Base-by-base conservation (phyloP, 2,329 filamentous ascomycete species). In the Scytalidium lignicola region DNA sequence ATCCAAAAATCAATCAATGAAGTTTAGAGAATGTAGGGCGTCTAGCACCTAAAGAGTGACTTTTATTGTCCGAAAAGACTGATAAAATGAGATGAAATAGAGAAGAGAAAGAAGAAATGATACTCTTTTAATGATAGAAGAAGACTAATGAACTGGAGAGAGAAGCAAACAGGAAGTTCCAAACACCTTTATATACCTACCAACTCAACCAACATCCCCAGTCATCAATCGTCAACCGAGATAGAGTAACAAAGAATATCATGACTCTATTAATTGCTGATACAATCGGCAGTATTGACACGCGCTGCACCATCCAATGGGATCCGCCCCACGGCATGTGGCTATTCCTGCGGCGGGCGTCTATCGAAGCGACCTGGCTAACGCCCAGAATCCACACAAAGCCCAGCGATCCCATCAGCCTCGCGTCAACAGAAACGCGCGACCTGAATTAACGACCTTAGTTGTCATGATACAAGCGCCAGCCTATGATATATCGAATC, bases 241-340 rank as follows among this genome's bases (percentile, higher is more conserved):
- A 44, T n/a, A 32, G 29, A 50, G n/a, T 48, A 53, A 41, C 42
- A 52, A 53, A 51, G 32, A 51, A 47, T 46, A 13, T 32, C 41
- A 48, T 56, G 56, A 59, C 53, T 63, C 60, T 63, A 63, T 58
- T 57, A 59, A 58, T 62, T 58, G 49, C 56, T 62, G 62, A 63
- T 58, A 63, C 62, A 59, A 44, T 44, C 43, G 51, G 47, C 37
- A 54, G 61, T 63, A 20, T 51, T 60, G 54, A 52, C 55, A 61
- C 47, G 45, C 62, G 62, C 62, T 64, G 58, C 41, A 44, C 26
- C 54, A 55, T 50, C 62, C 61, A 64, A 65, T 65, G 22, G 50
- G 56, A 58, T 32, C 28, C 13, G 37, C 46, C 23, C 51, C 52
- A 43, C 43, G 19, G 19, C 44, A 42, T n/a, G 41, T 46, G 52